Conservation (phyloP, 352 stramenopile species). For the Pythium rhizo-oryzae region DNA sequence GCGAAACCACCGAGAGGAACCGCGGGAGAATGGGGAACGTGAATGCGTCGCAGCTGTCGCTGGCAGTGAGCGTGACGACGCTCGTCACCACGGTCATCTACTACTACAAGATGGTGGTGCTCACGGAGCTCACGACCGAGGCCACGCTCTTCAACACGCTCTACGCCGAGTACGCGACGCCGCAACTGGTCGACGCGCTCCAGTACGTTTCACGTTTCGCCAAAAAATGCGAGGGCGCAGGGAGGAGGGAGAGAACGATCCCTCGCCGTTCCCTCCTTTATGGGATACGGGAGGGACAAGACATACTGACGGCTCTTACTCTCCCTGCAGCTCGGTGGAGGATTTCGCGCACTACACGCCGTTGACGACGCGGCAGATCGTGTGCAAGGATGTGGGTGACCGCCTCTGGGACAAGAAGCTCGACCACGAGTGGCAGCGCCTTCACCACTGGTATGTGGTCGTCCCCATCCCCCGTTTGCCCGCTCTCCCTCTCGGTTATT, state of each 20-base stretch:
- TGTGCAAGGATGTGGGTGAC: slow-evolving; percentile 40
- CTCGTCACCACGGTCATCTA: slow-evolving; percentile 64
- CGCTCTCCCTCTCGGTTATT: background rate
- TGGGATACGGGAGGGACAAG: background rate
- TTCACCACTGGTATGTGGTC: slow-evolving; percentile 56
- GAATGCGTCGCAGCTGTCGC: slow-evolving; percentile 35
- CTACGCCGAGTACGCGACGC: slow-evolving; percentile 67
- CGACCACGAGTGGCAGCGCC: slow-evolving; percentile 64
- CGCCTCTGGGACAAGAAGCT: slow-evolving; percentile 57
- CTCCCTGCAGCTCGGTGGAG: slow-evolving; percentile 48
- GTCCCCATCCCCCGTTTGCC: background rate
- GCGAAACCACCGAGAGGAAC: background rate
- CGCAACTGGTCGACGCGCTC: slow-evolving; percentile 59
- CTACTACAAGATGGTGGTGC: slow-evolving; percentile 76
- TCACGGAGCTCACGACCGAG: slow-evolving; percentile 73
- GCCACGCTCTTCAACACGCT: slow-evolving; percentile 77
- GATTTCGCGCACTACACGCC: slow-evolving; percentile 45
- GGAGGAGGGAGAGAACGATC: background rate
- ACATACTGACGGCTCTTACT: background rate
- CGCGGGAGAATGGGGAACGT: slow-evolving; percentile 21
- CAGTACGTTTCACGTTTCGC: slow-evolving; percentile 33
- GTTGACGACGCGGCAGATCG: slow-evolving; percentile 46
- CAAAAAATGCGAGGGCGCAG: background rate
- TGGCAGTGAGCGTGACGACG: slow-evolving; percentile 58
- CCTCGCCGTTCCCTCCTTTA: background rate